These are phyloP conservation scores for Coniochaeta ligniaria DNA, from an alignment of 2,329 filamentous ascomycete species.

Conservation along the genomic window DNA sequence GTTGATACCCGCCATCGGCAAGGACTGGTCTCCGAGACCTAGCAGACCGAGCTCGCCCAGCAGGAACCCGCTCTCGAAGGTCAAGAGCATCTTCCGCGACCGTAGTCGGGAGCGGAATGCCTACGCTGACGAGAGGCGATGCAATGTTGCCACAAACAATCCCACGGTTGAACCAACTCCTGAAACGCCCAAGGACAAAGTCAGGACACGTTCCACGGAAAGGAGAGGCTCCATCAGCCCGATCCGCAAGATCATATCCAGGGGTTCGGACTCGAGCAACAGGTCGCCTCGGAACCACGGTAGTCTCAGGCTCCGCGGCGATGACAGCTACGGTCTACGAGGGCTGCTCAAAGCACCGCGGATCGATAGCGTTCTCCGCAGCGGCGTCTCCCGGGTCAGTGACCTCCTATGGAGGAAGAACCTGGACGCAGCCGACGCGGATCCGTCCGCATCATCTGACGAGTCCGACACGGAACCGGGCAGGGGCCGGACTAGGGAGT, in stretches of 20 bases:
- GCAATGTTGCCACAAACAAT: background rate
- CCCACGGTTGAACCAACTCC: slow-evolving; percentile 14
- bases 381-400: slow-evolving; percentile 47
- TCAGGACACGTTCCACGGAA: slow-evolving; percentile 17
- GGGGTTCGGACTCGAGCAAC: slow-evolving; percentile 35
- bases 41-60: slow-evolving; percentile 59
- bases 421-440: slow-evolving; percentile 21
- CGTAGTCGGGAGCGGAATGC: slow-evolving; percentile 37
- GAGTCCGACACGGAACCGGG: slow-evolving; percentile 38
- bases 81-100: slow-evolving; percentile 49
- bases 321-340: slow-evolving; percentile 51
- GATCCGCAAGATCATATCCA: slow-evolving; percentile 24
- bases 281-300: slow-evolving; percentile 41
- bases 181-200: slow-evolving; percentile 21
- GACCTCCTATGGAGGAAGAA: slow-evolving; percentile 53
- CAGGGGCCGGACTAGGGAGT: slow-evolving; percentile 28
- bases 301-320: slow-evolving; percentile 37
- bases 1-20: slow-evolving; percentile 51
- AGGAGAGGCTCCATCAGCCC: slow-evolving; percentile 29
- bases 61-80: slow-evolving; percentile 50
- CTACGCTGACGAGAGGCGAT: slow-evolving; percentile 17
- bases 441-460: slow-evolving; percentile 35
- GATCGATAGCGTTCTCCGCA: slow-evolving; percentile 64
- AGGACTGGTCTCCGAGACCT: slow-evolving; percentile 54
- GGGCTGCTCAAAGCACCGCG: slow-evolving; percentile 73